These are phyloP conservation scores for Pestalotiopsis fici DNA, from an alignment of 2,329 filamentous ascomycete genomes.

Conservation along the genomic window DNA sequence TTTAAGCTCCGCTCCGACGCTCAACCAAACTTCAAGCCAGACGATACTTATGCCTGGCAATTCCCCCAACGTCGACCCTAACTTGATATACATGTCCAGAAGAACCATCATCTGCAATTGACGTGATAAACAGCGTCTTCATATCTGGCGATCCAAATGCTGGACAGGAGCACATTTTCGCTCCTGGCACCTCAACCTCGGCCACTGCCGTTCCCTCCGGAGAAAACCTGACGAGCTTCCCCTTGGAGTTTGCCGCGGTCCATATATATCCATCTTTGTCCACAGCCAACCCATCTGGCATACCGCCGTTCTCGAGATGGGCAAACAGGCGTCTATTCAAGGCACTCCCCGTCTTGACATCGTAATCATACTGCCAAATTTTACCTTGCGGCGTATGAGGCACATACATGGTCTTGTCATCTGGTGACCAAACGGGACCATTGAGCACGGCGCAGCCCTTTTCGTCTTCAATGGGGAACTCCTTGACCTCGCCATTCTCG, in stretches of 20 bases:
- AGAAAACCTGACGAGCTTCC: slow-evolving; percentile 13
- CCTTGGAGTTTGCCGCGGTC: slow-evolving; percentile 15
- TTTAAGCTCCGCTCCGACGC: background rate
- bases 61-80: slow-evolving; percentile 12
- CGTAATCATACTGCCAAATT: slow-evolving; percentile 17
- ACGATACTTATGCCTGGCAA: slow-evolving; percentile 4
- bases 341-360: slow-evolving; percentile 11
- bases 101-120: slow-evolving; percentile 12
- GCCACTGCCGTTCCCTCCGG: slow-evolving; percentile 9
- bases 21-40: background rate
- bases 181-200: slow-evolving; percentile 10
- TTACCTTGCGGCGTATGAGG: slow-evolving; percentile 11
- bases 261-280: slow-evolving; percentile 15
- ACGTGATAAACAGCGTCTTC: slow-evolving; percentile 18
- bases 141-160: slow-evolving; percentile 13
- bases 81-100: slow-evolving; percentile 14
- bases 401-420: slow-evolving; percentile 16
- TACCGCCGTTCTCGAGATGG: slow-evolving; percentile 12
- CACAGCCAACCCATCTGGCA: slow-evolving; percentile 15
- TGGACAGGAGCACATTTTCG: slow-evolving; percentile 16
- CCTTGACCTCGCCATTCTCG: slow-evolving; percentile 5
- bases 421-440: slow-evolving; percentile 23
- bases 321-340: slow-evolving; percentile 12
- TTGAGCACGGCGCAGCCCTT: slow-evolving; percentile 19
- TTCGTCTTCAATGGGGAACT: slow-evolving; percentile 9